phyloP scores from a whole-genome alignment of 805 yeast species.

The Candida ulmi region DNA sequence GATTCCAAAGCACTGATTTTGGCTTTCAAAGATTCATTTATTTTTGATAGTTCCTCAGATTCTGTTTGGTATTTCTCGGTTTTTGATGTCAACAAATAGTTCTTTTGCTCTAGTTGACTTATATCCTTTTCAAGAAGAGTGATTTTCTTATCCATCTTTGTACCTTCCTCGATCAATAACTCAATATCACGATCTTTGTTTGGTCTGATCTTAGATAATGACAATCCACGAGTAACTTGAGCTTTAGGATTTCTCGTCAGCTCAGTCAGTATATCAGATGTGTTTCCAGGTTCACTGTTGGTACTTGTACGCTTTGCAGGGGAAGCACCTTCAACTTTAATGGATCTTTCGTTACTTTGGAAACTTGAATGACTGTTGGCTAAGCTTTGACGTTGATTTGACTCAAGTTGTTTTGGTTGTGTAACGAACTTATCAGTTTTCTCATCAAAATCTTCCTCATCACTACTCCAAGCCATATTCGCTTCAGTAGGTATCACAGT shows the following conservation, averaged over 20 bases:
- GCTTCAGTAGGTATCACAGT: constrained; percentile 84
- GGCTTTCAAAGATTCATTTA: constrained; percentile 15
- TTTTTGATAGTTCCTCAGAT: constrained; percentile 12
- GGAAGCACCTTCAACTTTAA: too few relatives aligned
- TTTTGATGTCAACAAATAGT: constrained; percentile 20
- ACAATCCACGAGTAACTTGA: constrained; percentile 13
- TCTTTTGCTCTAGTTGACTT: constrained; percentile 28
- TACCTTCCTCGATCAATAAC: constrained; percentile 39
- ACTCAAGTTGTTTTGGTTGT: not conserved
- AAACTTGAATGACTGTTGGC: not conserved
- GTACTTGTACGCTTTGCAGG: not conserved
- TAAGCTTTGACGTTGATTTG: not conserved
- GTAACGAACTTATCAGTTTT: constrained; percentile 1
- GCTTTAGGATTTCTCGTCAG: not conserved
- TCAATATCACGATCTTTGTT: constrained; percentile 39
- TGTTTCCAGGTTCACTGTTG: constrained; percentile 4
- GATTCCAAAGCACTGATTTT: constrained; percentile 17
- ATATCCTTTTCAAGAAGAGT: constrained; percentile 12
- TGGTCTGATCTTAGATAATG: constrained; percentile 18
- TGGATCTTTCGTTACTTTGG: not conserved
- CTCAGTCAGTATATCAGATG: not conserved
- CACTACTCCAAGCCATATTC: constrained; percentile 82
- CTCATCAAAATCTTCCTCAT: constrained; percentile 57
- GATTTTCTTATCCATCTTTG: constrained; percentile 42
- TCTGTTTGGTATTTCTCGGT: constrained; percentile 22